A percentile compares a stretch with the other conserved stretches of the same genome.
Evolutionary conservation across 345 rosid species (phyloP).

Genomic region (Ailanthus altissimus): DNA sequence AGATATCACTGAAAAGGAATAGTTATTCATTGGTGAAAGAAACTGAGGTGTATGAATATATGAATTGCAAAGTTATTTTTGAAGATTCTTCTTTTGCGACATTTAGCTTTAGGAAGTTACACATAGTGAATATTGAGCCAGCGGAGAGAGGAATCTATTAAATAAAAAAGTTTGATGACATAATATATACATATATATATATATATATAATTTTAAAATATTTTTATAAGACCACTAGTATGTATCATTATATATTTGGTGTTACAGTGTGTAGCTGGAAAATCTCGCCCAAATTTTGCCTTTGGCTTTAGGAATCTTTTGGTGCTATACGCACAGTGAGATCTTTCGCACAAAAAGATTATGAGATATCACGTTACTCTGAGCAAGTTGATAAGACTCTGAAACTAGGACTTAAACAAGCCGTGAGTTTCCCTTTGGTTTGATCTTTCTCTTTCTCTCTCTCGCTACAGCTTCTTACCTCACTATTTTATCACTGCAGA

Average conservation of each 20-base stretch:
- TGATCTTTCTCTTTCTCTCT: constrained; percentile 7
- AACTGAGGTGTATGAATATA: too few species aligned
- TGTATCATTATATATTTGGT: not conserved
- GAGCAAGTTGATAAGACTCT: constrained; percentile 87
- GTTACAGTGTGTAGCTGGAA: not conserved
- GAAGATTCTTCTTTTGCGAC: too few species aligned
- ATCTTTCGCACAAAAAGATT: constrained; percentile 85
- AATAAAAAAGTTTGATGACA: not conserved
- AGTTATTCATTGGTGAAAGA: not conserved
- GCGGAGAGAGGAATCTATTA: not conserved
- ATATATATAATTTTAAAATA: not conserved
- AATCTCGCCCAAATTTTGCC: not conserved
- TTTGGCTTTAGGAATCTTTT: constrained; percentile 73
- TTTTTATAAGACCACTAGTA: not conserved
- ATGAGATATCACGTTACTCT: constrained; percentile 66
- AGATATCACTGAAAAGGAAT: not conserved
- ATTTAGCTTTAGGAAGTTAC: too few species aligned
- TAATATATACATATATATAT: not conserved
- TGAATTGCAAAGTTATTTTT: too few species aligned
- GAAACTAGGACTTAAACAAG: constrained; percentile 83
- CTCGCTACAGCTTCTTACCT: not conserved
- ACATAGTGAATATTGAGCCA: not conserved
- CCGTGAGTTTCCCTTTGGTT: constrained; percentile 51
- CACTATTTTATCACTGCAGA: constrained; percentile 37
- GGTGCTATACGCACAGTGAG: constrained; percentile 95